Evolutionary conservation across 2,329 filamentous ascomycete species (phyloP).

Genomic region (Ascocoryne sarcoides): DNA sequence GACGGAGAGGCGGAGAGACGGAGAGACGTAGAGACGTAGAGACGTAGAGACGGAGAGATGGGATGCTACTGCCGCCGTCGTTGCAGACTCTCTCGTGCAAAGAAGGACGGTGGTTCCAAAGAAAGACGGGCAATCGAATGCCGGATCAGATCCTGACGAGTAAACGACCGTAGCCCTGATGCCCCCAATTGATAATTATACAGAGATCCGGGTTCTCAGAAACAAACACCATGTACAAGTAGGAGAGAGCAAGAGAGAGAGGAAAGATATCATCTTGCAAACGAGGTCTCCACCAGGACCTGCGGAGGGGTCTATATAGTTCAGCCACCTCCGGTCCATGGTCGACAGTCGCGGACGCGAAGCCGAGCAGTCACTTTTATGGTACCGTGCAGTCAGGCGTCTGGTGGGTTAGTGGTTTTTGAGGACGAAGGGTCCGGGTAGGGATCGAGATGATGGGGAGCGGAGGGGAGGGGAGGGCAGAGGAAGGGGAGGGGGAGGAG

Average conservation of each 20-base stretch:
- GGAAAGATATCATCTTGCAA: too few species aligned
- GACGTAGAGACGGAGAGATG: background rate
- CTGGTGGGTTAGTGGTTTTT: too few species aligned
- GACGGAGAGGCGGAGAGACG: background rate
- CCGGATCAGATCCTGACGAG: background rate
- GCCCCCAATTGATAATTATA: background rate
- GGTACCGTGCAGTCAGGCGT: background rate
- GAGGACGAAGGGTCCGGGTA: constrained; percentile 6
- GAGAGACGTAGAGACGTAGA: background rate
- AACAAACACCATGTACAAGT: too few species aligned
- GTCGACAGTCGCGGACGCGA: constrained; percentile 18
- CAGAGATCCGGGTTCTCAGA: background rate
- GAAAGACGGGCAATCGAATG: background rate
- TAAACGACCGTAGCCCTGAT: background rate
- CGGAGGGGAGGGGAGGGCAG: background rate
- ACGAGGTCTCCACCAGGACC: too few species aligned
- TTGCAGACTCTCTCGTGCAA: background rate
- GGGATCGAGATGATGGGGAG: constrained; percentile 19
- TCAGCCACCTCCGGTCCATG: constrained; percentile 13
- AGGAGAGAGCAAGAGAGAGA: too few species aligned
- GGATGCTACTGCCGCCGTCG: background rate
- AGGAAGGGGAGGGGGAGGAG: background rate
- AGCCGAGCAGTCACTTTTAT: constrained; percentile 24
- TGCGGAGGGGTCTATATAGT: constrained; percentile 25
- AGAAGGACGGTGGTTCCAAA: too few species aligned